Base-by-base conservation (phyloP, 2,329 filamentous ascomycete genomes). In the Trichophyton mentagrophytes region DNA sequence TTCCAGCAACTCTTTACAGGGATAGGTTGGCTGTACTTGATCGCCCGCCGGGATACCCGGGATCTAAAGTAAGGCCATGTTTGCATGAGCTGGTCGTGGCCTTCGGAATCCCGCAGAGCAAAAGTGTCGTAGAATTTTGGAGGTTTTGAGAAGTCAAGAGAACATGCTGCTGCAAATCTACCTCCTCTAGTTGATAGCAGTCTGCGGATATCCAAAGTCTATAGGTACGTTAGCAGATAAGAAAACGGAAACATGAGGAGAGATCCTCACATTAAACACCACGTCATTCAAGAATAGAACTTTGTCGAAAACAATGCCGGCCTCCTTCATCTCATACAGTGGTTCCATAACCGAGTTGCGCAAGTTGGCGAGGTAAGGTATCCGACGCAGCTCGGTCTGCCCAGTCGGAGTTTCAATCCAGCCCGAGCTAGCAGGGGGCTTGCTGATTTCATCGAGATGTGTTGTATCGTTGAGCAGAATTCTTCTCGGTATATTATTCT, bases 91-190 rank as follows among this genome's bases (percentile, higher is more conserved):
- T 83, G 79, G 30, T 80, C 80, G 65, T 82, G 80, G 1, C 86
- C 86, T 62, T 87, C 80, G 2, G 77, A 74, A 66, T 90, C 87
- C 13, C 87, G 79, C 20, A 85, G 82, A 1, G 86, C 87, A 69
- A 88, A 90, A 0, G 85, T 83, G 69, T 90, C 88, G 71, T 90
- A 90, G 69, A 84, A 88, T 46, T 82, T 78, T 64, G 86, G 82
- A 0, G 85, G 82, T 60, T 82, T 80, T 63, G 84, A 81, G 67
- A 85, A 89, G 72, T 90, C 87, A 40, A 88, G 74, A 0, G 85
- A 85, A 67, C 87, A 90, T 2, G 85, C 85, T 0, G 86, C 84
- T 3, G 84, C 81, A 66, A 89, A 90, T 15, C 74, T 67, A 4
- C 79, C 77, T 15, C 72, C 66, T 66, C 85, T 82, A 2, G 83